Evolutionary conservation across 192 early-diverging fungal species (phyloP), one percentile per base, ranked within the genome.

Genomic region (Gonapodya sp.): DNA sequence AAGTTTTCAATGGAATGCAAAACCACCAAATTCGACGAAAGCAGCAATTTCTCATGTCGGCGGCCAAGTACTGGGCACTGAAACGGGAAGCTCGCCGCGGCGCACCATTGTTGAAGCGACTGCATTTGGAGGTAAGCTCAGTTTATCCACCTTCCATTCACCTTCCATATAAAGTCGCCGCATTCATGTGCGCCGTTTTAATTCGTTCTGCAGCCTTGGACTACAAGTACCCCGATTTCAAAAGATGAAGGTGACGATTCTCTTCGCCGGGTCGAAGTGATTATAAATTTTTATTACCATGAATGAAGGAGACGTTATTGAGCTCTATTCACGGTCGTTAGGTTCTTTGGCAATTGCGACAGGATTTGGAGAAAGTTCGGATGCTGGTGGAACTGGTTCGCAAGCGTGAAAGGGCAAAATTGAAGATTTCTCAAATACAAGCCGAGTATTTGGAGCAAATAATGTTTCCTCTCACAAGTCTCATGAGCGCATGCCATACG

Each of bases 11-110:
- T 64, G 46, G 46, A 64, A 64, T 64, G 46, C 46, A 64, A 64
- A 64, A 64, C 8, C 46, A 64, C 8, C 46, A 64, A 64, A 64
- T 64, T 64, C 46, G 46, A 24, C 46, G 46, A 8, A 77, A 77
- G 75, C 34, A 18, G 31, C 75, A 77, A 33, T 18, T 95, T 34
- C 80, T 95, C n/a, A 85, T 88, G 32, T 85, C 83, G 31, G 90
- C 97, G 35, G 93, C 93, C 80, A 90, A 92, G 83, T 99, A 97
- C 86, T 99, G 98, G 98, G 91, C 96, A 0, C 87, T 98, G 8
- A 99, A 99, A 84, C 90, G 96, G 35, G 92, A 93, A 83, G 84
- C 91, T n/a, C 84, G 97, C 31, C 90, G 95, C 33, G 98, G 98
- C 0, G 96, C 96, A 0, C 95, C 98, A 0, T 87, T 99, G 1